Evolutionary conservation across 441 rosid genomes (phyloP).

Genomic region (Pelargonium fulgidum): DNA sequence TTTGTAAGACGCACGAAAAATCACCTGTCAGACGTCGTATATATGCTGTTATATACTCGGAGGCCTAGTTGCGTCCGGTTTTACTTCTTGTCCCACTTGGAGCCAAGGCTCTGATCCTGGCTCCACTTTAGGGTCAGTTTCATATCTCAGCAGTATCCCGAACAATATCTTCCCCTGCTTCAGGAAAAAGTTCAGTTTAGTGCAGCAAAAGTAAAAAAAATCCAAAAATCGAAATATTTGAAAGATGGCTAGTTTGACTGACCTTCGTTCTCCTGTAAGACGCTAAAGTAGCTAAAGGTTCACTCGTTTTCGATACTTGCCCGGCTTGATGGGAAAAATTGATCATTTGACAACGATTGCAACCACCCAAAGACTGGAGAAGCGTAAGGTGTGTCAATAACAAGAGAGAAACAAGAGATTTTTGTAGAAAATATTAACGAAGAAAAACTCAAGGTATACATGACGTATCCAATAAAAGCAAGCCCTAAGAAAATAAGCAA

Average conservation of each 20-base stretch:
- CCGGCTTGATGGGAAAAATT: constrained; percentile 48
- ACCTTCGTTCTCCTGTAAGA: constrained; percentile 88
- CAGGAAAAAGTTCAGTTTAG: constrained; percentile 6
- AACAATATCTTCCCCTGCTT: constrained; percentile 86
- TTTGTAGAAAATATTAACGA: too few relatives aligned
- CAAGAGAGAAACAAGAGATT: background rate
- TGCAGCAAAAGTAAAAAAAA: constrained; percentile 2
- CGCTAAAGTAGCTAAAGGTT: constrained; percentile 77
- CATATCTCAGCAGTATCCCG: constrained; percentile 58
- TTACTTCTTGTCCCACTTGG: constrained; percentile 56
- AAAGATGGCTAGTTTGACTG: constrained; percentile 5
- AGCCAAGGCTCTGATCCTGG: constrained; percentile 36
- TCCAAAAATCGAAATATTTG: background rate
- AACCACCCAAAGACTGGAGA: constrained; percentile 79
- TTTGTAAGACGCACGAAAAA: background rate
- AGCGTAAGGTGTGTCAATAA: background rate
- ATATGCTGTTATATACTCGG: background rate
- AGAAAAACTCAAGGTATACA: too few relatives aligned
- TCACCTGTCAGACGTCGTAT: background rate
- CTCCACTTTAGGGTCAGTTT: constrained; percentile 21
- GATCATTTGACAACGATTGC: constrained; percentile 86
- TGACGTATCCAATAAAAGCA: too few relatives aligned
- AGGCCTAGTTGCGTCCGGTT: constrained; percentile 27
- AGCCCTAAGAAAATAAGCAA: too few relatives aligned
- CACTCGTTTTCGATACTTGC: constrained; percentile 56